Conservation (phyloP, 345 rosid species). For the Theobroma cacao region DNA sequence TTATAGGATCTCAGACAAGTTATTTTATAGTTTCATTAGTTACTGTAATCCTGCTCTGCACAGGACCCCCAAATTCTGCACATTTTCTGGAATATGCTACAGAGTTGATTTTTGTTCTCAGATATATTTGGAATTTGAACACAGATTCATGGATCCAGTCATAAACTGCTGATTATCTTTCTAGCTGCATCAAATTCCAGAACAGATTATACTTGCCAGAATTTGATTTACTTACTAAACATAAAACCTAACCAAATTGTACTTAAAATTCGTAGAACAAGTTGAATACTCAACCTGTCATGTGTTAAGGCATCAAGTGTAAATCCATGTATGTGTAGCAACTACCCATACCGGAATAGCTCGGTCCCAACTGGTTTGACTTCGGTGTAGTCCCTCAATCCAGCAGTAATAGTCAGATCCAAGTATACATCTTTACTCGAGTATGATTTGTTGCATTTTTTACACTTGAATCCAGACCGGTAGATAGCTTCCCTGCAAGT, state of each 20-base stretch:
- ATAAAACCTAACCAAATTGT: not conserved
- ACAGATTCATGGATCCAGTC: not conserved
- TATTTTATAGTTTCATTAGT: not conserved
- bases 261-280: too few species aligned
- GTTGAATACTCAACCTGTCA: not conserved
- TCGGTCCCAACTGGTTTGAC: conserved; percentile 69
- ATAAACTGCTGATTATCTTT: not conserved
- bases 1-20: not conserved
- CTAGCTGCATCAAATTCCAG: conserved; percentile 3
- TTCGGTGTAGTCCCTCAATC: conserved; percentile 62
- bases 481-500: conserved; percentile 73
- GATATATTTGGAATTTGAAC: not conserved
- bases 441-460: conserved; percentile 69
- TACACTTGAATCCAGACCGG: conserved; percentile 88
- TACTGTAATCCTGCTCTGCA: not conserved
- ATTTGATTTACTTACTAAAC: not conserved
- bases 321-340: not conserved
- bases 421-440: conserved; percentile 80
- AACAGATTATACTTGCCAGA: not conserved
- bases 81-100: not conserved
- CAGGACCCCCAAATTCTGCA: not conserved
- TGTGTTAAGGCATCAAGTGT: not conserved
- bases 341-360: conserved; percentile 60
- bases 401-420: conserved; percentile 80
- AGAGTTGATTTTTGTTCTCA: not conserved